A percentile compares a stretch with the other conserved stretches of the same genome.
Evolutionary conservation across 352 stramenopile species (phyloP).

Genomic region (Phytophthora lateralis): DNA sequence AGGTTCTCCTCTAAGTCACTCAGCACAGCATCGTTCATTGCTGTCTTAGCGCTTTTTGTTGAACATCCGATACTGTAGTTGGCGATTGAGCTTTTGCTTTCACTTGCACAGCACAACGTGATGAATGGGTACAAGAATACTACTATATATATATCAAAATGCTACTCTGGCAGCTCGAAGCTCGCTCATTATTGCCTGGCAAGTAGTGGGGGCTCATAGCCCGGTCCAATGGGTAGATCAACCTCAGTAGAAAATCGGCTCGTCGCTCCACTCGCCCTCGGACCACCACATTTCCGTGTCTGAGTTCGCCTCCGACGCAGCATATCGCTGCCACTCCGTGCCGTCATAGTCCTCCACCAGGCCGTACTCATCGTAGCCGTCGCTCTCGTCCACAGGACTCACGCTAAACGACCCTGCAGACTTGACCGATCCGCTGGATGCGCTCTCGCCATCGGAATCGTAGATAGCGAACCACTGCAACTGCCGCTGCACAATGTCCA

Average conservation of each 20-base stretch:
- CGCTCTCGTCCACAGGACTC: slow-evolving; percentile 31
- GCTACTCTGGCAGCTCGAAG: background rate
- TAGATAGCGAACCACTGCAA: slow-evolving; percentile 38
- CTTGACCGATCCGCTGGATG: slow-evolving; percentile 14
- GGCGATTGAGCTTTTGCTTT: no score
- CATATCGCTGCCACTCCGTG: slow-evolving; percentile 24
- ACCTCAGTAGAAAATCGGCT: slow-evolving; percentile 22
- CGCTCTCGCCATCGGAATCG: slow-evolving; percentile 40
- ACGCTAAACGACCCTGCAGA: slow-evolving; percentile 4
- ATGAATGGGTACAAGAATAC: slow-evolving; percentile 2
- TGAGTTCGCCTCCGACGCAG: slow-evolving; percentile 27
- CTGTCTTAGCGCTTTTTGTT: no score
- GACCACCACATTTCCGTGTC: slow-evolving; percentile 37
- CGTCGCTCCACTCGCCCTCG: slow-evolving; percentile 36
- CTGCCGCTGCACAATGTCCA: slow-evolving; percentile 31
- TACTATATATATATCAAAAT: slow-evolving; percentile 15
- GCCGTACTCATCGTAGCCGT: slow-evolving; percentile 43
- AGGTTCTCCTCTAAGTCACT: no score
- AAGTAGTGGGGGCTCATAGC: background rate
- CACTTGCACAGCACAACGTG: no score
- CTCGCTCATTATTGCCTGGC: background rate
- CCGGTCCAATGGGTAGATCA: background rate
- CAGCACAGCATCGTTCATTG: no score
- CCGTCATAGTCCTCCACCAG: slow-evolving; percentile 36
- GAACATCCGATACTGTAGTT: no score